phyloP scores from a whole-genome alignment of 441 rosid genomes.

The Bocquillonia castaneifolia region DNA sequence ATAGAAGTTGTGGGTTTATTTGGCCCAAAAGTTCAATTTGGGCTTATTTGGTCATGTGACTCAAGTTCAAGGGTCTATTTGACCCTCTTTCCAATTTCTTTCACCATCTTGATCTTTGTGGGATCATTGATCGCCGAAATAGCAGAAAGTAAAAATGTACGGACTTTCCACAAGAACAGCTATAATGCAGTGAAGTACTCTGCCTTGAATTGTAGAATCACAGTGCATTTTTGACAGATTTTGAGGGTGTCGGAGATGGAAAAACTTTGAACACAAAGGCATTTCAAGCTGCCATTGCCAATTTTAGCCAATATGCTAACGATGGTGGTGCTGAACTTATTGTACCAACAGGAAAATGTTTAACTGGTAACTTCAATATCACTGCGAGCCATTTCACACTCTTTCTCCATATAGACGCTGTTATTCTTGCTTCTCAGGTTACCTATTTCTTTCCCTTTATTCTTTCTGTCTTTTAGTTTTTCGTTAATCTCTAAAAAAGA shows the following conservation, averaged over 20 bases:
- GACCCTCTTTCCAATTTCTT: too few relatives aligned
- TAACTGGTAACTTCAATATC: constrained; percentile 74
- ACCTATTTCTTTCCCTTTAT: not conserved
- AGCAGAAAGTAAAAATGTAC: constrained; percentile 16
- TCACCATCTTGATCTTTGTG: constrained; percentile 25
- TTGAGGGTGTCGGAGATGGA: constrained; percentile 77
- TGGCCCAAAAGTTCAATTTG: too few relatives aligned
- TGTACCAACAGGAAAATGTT: constrained; percentile 71
- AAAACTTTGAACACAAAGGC: constrained; percentile 60
- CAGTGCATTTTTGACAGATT: constrained; percentile 53
- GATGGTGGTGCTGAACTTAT: constrained; percentile 74
- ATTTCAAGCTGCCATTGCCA: constrained; percentile 40
- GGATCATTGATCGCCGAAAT: constrained; percentile 18
- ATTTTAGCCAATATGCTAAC: constrained; percentile 38
- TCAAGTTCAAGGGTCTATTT: too few relatives aligned
- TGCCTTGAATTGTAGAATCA: constrained; percentile 57
- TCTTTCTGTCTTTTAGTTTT: not conserved
- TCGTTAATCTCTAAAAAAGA: not conserved
- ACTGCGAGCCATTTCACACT: constrained; percentile 73
- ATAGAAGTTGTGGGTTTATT: too few relatives aligned
- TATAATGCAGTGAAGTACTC: constrained; percentile 19
- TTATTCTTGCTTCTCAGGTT: constrained; percentile 62
- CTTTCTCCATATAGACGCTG: constrained; percentile 54
- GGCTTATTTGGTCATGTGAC: not conserved
- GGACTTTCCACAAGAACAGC: not conserved